Evolutionary conservation across 371 early-diverging fungal genomes (phyloP).

Genomic region (Lichtheimia corymbifera): DNA sequence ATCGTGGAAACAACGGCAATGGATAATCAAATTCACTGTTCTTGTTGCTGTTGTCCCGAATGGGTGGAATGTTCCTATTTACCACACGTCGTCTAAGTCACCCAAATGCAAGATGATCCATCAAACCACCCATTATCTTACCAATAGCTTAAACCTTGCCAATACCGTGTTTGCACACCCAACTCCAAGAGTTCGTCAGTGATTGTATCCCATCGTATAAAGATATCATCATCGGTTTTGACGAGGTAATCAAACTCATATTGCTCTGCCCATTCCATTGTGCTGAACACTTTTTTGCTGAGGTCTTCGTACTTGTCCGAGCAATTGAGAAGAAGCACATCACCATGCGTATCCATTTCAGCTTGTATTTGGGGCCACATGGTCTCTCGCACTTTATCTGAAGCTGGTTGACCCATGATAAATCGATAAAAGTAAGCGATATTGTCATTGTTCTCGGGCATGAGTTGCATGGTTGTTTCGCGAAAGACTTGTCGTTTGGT

Average conservation of each 20-base stretch:
- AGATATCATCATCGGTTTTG: conserved; percentile 70
- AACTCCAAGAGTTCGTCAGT: conserved; percentile 50
- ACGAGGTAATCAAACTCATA: conserved; percentile 61
- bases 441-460: conserved; percentile 40
- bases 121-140: conserved; percentile 19
- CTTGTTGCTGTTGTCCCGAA: conserved; percentile 43
- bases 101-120: background rate
- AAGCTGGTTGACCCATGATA: conserved; percentile 54
- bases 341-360: conserved; percentile 44
- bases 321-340: conserved; percentile 46
- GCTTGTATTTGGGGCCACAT: conserved; percentile 40
- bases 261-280: conserved; percentile 57
- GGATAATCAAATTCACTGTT: conserved; percentile 48
- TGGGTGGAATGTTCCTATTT: conserved; percentile 45
- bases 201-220: conserved; percentile 66
- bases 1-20: conserved; percentile 54
- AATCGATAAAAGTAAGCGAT: conserved; percentile 55
- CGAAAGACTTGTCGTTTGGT: conserved; percentile 54
- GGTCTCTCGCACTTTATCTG: conserved; percentile 22
- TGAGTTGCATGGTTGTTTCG: conserved; percentile 56
- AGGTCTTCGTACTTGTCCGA: conserved; percentile 55
- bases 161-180: conserved; percentile 57
- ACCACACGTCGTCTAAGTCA: background rate
- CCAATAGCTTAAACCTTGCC: conserved; percentile 66
- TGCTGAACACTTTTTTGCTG: conserved; percentile 53